Evolutionary conservation across 169 alveolate species (phyloP), one percentile per base, ranked within the genome.

Genomic region (Plasmodium ovale): DNA sequence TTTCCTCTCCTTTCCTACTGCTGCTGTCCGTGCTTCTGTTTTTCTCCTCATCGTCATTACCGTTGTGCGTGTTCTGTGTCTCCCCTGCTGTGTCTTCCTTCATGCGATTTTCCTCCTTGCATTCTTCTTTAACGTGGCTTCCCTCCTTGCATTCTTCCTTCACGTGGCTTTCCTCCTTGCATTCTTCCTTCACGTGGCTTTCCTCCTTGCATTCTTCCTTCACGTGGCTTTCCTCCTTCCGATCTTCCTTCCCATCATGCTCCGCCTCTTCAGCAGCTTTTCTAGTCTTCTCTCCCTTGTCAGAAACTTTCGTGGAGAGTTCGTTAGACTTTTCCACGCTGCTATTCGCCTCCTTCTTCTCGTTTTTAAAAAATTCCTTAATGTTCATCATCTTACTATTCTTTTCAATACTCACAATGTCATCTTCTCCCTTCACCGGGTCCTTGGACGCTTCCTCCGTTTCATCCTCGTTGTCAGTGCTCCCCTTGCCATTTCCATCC

Each of bases 311-410:
- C 37, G 72, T 60, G 9, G 82, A 65, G 27, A 19, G 44, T 39
- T 49, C 89, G 54, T 65, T 71, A 27, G 70, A 4, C 31, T 73
- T 56, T 21, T 39, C 84, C 44, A 58, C 33, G 42, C 42, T 69
- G 60, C 21, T 14, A 27, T 69, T 16, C 25, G 62, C 29, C 27
- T 69, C 87, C 27, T 68, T 71, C 64, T 71, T 62, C 33, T 65
- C 59, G 9, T 65, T 70, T 39, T 67, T 54, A 68, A 84, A 69
- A 79, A 84, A 69, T 49, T 82, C 84, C 49, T 65, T 82, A n/a
- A 82, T 82, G 49, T 82, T 82, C 56, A 62, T 72, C 49, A 87
- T 87, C 64, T 72, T 72, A 31, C 82, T 68, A 16, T 70, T 72
- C 3, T 62, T 69, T 31, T 64, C 59, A 16, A 62, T 25, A 27